Conservation (phyloP, 352 stramenopile genomes). For the Halophytophthora polymorphica region DNA sequence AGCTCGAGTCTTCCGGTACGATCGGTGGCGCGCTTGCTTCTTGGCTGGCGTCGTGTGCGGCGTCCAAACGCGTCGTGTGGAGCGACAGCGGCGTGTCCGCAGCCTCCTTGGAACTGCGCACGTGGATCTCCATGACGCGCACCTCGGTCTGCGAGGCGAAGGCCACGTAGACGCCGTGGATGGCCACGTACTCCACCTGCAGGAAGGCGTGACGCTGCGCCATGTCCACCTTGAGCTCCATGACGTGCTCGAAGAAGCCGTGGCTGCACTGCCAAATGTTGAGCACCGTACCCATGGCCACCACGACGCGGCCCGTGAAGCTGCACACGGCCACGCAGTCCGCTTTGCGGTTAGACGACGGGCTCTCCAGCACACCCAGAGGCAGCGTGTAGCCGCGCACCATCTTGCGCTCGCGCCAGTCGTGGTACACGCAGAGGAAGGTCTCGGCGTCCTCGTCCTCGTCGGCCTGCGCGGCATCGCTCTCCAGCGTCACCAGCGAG, state of each 20-base stretch:
- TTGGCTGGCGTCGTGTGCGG: constrained; percentile 11
- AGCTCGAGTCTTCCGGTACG: constrained; percentile 38
- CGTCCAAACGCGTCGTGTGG: constrained; percentile 6
- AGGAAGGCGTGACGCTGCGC: constrained; percentile 64
- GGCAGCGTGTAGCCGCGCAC: constrained; percentile 82
- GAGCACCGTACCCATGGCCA: constrained; percentile 70
- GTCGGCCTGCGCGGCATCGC: constrained; percentile 22
- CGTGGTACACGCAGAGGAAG: constrained; percentile 85
- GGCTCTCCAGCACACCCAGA: constrained; percentile 64
- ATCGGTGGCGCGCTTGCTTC: constrained; percentile 3
- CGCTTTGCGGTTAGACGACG: constrained; percentile 48
- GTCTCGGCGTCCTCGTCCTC: constrained; percentile 58
- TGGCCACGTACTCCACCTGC: constrained; percentile 74
- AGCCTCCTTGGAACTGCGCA: constrained; percentile 42
- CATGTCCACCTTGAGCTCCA: constrained; percentile 85
- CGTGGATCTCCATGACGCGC: constrained; percentile 80
- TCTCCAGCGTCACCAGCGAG: constrained; percentile 83
- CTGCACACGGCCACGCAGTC: constrained; percentile 79
- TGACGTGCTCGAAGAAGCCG: constrained; percentile 87
- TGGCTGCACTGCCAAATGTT: constrained; percentile 87
- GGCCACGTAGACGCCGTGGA: constrained; percentile 76
- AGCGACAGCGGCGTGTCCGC: constrained; percentile 3
- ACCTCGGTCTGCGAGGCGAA: constrained; percentile 76
- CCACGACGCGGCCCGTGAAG: constrained; percentile 75
- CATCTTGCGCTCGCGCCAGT: constrained; percentile 78